A percentile compares a stretch with the other conserved stretches of the same genome.
Evolutionary conservation across 2,329 filamentous ascomycete species (phyloP).

Genomic region (Aspergillus transmontanensis): DNA sequence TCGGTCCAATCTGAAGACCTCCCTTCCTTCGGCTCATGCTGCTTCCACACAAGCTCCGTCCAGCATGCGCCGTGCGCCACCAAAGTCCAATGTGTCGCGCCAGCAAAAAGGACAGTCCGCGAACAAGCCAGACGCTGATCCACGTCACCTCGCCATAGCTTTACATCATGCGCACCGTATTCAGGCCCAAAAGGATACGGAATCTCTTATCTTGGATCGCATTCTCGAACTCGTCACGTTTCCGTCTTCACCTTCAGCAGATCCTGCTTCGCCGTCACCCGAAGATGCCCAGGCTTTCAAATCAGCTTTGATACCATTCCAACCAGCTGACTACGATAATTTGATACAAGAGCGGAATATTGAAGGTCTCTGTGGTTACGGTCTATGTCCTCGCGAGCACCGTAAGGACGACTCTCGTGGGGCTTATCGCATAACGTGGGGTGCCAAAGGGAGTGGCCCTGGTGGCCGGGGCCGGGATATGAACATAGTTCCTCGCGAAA

Average conservation of each 20-base stretch:
- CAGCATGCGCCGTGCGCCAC: conserved; percentile 29
- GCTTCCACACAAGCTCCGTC: conserved; percentile 44
- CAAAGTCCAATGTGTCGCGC: conserved; percentile 29
- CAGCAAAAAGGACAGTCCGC: conserved; percentile 29
- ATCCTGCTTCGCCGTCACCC: conserved; percentile 56
- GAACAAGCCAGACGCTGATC: conserved; percentile 46
- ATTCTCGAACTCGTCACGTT: conserved; percentile 72
- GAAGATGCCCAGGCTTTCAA: conserved; percentile 69
- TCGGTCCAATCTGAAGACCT: conserved; percentile 66
- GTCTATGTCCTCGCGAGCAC: conserved; percentile 71
- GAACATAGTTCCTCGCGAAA: conserved; percentile 68
- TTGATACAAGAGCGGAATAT: conserved; percentile 88
- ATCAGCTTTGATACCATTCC: conserved; percentile 69
- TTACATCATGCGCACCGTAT: conserved; percentile 80
- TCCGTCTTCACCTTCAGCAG: conserved; percentile 55
- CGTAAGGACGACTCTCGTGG: conserved; percentile 59
- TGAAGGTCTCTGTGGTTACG: conserved; percentile 79
- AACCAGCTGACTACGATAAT: conserved; percentile 85
- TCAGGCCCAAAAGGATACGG: conserved; percentile 77
- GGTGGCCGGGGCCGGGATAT: conserved; percentile 55
- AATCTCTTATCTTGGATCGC: conserved; percentile 71
- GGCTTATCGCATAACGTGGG: conserved; percentile 68
- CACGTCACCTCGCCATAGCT: conserved; percentile 62
- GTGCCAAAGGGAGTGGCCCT: conserved; percentile 51
- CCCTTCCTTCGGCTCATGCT: conserved; percentile 44